These are phyloP conservation scores for Avicennia marina DNA, from an alignment of 257 asterid genomes.

Conservation along the genomic window DNA sequence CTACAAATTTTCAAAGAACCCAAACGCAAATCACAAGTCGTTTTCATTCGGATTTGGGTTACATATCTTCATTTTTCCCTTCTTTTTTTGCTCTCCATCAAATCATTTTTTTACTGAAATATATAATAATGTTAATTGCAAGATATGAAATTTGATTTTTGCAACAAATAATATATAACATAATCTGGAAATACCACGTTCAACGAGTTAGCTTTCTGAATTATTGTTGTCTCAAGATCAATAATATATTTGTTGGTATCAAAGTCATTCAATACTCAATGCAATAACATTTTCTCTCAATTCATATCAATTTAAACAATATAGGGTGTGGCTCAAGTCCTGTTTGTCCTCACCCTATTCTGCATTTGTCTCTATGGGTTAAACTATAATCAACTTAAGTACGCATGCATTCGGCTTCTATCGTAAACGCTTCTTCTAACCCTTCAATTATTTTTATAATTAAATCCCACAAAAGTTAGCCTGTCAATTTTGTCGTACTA, in stretches of 20 bases:
- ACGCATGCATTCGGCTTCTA: constrained; percentile 1
- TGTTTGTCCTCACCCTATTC: constrained; percentile 21
- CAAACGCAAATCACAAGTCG: constrained; percentile 20
- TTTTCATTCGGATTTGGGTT: constrained; percentile 23
- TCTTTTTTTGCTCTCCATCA: background rate
- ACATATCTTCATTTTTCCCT: background rate
- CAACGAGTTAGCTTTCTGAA: too few relatives aligned
- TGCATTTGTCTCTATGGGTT: constrained; percentile 19
- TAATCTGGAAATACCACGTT: too few relatives aligned
- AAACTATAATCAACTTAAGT: constrained; percentile 14
- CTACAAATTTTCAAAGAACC: constrained; percentile 8
- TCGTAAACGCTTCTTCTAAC: background rate
- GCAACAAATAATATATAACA: too few relatives aligned
- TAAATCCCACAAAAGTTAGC: background rate
- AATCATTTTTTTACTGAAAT: too few relatives aligned
- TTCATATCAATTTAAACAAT: too few relatives aligned
- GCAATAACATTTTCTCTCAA: too few relatives aligned
- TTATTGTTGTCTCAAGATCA: too few relatives aligned
- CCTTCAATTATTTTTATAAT: background rate
- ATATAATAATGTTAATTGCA: too few relatives aligned
- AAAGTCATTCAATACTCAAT: too few relatives aligned
- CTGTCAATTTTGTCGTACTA: constrained; percentile 47
- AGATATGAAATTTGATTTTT: too few relatives aligned
- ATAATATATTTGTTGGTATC: too few relatives aligned
- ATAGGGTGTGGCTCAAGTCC: too few relatives aligned